phyloP scores from a whole-genome alignment of 176 grass and related monocot genomes.

The Musa schizocarpa region DNA sequence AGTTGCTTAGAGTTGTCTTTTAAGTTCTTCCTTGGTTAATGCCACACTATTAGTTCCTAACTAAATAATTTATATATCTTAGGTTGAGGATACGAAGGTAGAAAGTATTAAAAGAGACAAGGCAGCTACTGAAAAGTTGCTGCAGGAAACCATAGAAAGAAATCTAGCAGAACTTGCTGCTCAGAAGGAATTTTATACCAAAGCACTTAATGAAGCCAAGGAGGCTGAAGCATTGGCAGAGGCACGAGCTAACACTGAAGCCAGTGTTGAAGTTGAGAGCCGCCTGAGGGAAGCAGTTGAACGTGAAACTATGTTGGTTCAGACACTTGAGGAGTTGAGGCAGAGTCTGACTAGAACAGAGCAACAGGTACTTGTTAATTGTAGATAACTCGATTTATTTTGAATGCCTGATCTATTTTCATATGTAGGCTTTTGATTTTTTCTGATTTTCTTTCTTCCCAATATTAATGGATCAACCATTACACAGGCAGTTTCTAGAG shows the following conservation, averaged over 20 bases:
- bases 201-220: constrained; percentile 94
- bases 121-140: constrained; percentile 74
- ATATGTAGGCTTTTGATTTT: not conserved
- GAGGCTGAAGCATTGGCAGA: constrained; percentile 92
- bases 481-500: constrained; percentile 79
- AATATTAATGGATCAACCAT: not conserved
- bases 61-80: not conserved
- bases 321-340: constrained; percentile 93
- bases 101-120: constrained; percentile 97
- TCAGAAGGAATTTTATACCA: constrained; percentile 98
- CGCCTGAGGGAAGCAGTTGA: constrained; percentile 75
- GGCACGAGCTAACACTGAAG: constrained; percentile 85
- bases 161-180: constrained; percentile 88
- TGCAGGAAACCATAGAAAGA: constrained; percentile 99
- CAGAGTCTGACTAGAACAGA: constrained; percentile 91
- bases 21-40: not conserved
- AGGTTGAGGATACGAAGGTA: constrained; percentile 98
- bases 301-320: constrained; percentile 84
- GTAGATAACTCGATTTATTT: constrained; percentile 6
- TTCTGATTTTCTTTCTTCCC: not conserved
- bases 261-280: constrained; percentile 83
- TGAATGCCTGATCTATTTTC: not conserved
- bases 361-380: constrained; percentile 67
- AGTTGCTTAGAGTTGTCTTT: not conserved
- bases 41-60: not conserved